These are phyloP conservation scores for Leptographium flavum DNA, from an alignment of 2,329 filamentous ascomycete genomes.

Conservation along the genomic window DNA sequence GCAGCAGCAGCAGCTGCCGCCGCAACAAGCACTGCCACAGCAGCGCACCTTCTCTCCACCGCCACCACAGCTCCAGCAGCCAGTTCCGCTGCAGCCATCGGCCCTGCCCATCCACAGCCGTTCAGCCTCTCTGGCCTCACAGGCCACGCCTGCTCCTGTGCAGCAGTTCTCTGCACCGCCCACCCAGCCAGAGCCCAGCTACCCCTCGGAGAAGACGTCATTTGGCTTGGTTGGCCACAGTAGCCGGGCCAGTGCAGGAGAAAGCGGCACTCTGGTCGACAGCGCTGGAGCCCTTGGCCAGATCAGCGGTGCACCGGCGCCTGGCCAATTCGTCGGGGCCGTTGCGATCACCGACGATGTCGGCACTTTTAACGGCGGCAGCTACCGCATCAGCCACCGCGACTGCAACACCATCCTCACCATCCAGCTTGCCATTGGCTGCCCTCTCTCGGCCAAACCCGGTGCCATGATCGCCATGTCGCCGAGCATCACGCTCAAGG, in stretches of 20 bases:
- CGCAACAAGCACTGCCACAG: conserved; percentile 7
- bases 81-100: conserved; percentile 13
- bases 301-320: conserved; percentile 24
- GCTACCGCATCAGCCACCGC: conserved; percentile 82
- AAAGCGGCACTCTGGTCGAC: not conserved
- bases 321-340: conserved; percentile 49
- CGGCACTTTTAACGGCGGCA: conserved; percentile 94
- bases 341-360: conserved; percentile 61
- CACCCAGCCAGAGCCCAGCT: conserved; percentile 11
- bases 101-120: conserved; percentile 23
- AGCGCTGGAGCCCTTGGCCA: not conserved
- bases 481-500: conserved; percentile 70
- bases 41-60: conserved; percentile 16
- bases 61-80: conserved; percentile 11
- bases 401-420: conserved; percentile 85
- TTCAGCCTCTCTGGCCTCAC: conserved; percentile 16
- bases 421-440: conserved; percentile 77
- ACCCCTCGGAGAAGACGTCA: conserved; percentile 18
- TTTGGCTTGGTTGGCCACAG: not conserved
- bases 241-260: not conserved
- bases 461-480: conserved; percentile 94
- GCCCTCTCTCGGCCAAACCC: conserved; percentile 67
- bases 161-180: conserved; percentile 19
- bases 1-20: conserved; percentile 11
- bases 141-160: conserved; percentile 9